These are phyloP conservation scores for Hirsutella minnesotensis DNA, from an alignment of 2,329 filamentous ascomycete species.

Conservation along the genomic window DNA sequence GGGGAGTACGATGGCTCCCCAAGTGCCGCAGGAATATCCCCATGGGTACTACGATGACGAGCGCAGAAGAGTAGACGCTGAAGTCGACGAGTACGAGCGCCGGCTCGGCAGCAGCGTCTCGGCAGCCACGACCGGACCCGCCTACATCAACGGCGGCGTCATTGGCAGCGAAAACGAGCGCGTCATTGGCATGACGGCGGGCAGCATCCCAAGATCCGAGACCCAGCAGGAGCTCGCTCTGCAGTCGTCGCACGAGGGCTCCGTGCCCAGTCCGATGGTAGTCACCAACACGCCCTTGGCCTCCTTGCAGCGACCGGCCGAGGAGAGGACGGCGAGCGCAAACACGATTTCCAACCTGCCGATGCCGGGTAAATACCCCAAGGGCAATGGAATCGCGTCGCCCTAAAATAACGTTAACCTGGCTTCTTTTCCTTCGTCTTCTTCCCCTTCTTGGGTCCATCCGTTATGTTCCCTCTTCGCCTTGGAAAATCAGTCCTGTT, in stretches of 20 bases:
- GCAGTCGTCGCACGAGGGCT: conserved; percentile 8
- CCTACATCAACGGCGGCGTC: conserved; percentile 6
- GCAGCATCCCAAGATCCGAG: conserved; percentile 9
- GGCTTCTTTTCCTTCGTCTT: conserved; percentile 1
- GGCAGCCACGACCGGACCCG: conserved; percentile 2
- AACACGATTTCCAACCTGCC: conserved; percentile 53
- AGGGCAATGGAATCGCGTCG: conserved; percentile 26
- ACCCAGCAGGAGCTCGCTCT: conserved; percentile 12
- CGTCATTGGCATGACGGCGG: conserved; percentile 5
- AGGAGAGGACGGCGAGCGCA: conserved; percentile 28
- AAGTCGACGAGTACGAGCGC: not conserved
- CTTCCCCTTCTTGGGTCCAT: conserved; percentile 3
- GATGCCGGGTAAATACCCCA: conserved; percentile 57
- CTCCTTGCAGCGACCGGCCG: conserved; percentile 12
- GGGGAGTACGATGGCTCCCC: not conserved
- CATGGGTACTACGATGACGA: not conserved
- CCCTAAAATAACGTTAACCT: conserved; percentile 4
- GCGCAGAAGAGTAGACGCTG: not conserved
- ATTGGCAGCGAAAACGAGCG: conserved; percentile 6
- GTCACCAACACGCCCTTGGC: conserved; percentile 3
- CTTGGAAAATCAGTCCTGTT: no score
- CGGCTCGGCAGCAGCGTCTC: not conserved
- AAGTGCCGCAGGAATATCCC: not conserved
- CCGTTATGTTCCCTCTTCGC: no score
- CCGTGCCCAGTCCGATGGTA: conserved; percentile 5